Evolutionary conservation across 441 rosid species (phyloP).

Genomic region (Raphanus hybrid): DNA sequence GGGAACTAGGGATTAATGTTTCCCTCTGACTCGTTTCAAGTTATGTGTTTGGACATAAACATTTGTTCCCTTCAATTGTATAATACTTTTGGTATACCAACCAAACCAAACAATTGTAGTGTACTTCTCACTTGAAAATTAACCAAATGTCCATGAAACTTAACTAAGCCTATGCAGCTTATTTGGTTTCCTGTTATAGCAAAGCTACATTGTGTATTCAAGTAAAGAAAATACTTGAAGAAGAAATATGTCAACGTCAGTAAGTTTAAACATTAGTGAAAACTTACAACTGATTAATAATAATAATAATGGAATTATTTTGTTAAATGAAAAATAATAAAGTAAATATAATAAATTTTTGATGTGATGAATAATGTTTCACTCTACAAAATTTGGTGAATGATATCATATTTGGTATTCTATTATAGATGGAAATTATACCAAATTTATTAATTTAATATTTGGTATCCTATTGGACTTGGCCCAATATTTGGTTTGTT

Average conservation of each 20-base stretch:
- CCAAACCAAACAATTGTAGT: constrained; percentile 10
- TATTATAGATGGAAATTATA: too few relatives aligned
- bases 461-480: too few relatives aligned
- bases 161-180: constrained; percentile 18
- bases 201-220: constrained; percentile 7
- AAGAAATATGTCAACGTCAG: not conserved
- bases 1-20: constrained; percentile 23
- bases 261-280: not conserved
- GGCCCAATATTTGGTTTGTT: too few relatives aligned
- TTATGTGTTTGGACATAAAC: constrained; percentile 17
- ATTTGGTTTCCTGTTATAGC: constrained; percentile 28
- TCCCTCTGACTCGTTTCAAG: not conserved
- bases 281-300: too few relatives aligned
- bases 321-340: too few relatives aligned
- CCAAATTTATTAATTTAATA: too few relatives aligned
- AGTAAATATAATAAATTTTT: too few relatives aligned
- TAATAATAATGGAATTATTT: too few relatives aligned
- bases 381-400: too few relatives aligned
- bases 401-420: too few relatives aligned
- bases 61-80: constrained; percentile 25
- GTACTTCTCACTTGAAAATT: constrained; percentile 6
- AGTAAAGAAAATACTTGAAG: constrained; percentile 9
- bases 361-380: too few relatives aligned
- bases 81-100: not conserved
- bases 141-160: not conserved